These are phyloP conservation scores for Debaryomycetaceae sp. DNA, from an alignment of 1,139 yeast species.

Conservation along the genomic window DNA sequence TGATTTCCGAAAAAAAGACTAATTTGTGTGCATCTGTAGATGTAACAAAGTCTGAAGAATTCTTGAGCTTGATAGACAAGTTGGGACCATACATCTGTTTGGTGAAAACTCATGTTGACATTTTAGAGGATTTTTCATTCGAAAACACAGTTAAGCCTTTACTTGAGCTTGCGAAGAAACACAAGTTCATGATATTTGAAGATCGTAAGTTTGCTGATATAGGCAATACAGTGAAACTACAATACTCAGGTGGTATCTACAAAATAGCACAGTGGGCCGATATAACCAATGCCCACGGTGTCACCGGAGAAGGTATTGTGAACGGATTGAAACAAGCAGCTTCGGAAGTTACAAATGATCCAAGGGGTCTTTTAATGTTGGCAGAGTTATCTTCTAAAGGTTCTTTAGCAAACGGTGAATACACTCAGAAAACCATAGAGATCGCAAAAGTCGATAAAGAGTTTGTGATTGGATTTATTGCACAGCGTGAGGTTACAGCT, in stretches of 20 bases:
- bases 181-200: constrained; percentile 85
- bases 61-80: constrained; percentile 66
- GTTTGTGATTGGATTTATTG: constrained; percentile 95
- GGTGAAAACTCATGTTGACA: constrained; percentile 93
- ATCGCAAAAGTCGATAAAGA: constrained; percentile 85
- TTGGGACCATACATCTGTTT: constrained; percentile 91
- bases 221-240: constrained; percentile 96
- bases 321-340: constrained; percentile 86
- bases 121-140: constrained; percentile 80
- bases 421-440: constrained; percentile 81
- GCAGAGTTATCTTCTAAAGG: constrained; percentile 96
- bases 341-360: constrained; percentile 61
- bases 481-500: constrained; percentile 77
- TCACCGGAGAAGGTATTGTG: constrained; percentile 93
- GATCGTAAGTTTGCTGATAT: constrained; percentile 98
- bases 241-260: constrained; percentile 87
- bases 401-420: constrained; percentile 87
- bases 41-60: constrained; percentile 73
- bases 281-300: constrained; percentile 96
- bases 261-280: constrained; percentile 93
- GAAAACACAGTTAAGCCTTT: constrained; percentile 78
- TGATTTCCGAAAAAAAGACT: constrained; percentile 79
- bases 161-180: constrained; percentile 64
- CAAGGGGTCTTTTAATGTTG: constrained; percentile 89
- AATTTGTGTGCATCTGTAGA: constrained; percentile 97